These are phyloP conservation scores for Chalaropsis ovoidea DNA, from an alignment of 2,329 filamentous ascomycete species.

Conservation along the genomic window DNA sequence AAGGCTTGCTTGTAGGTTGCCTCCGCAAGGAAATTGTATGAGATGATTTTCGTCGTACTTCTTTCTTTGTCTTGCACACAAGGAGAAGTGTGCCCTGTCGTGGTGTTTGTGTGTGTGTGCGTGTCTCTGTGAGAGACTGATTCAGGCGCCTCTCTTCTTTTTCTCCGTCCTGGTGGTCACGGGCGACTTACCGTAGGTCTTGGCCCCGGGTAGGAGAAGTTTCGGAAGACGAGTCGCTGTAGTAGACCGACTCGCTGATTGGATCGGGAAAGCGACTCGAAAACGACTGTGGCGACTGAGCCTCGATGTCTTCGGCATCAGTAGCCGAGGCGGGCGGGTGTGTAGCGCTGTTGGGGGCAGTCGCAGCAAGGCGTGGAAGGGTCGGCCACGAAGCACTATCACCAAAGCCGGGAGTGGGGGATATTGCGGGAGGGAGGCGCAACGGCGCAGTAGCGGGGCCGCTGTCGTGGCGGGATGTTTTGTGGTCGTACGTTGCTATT, in stretches of 20 bases:
- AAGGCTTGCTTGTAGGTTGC: background rate
- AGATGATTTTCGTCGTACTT: background rate
- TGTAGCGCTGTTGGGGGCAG: constrained; percentile 9
- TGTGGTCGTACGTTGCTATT: constrained; percentile 4
- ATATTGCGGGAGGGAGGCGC: background rate
- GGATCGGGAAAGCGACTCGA: constrained; percentile 19
- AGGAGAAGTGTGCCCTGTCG: background rate
- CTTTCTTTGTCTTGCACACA: background rate
- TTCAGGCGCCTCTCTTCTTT: background rate
- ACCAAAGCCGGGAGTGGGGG: constrained; percentile 7
- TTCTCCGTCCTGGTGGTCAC: background rate
- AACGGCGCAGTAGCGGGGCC: constrained; percentile 22
- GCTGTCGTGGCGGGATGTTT: constrained; percentile 17
- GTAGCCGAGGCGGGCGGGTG: background rate
- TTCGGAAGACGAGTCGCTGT: constrained; percentile 21
- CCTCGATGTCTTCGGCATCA: constrained; percentile 1
- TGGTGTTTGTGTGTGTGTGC: background rate
- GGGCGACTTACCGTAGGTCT: constrained; percentile 13
- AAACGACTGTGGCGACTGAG: constrained; percentile 17
- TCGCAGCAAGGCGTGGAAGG: background rate
- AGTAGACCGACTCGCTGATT: constrained; percentile 18
- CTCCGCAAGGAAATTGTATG: background rate
- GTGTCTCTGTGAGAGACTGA: background rate
- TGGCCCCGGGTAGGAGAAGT: constrained; percentile 17
- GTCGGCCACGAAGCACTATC: background rate